A percentile compares a stretch with the other conserved stretches of the same genome.
Conservation (phyloP, 495 filamentous ascomycete genomes). For the Neurospora sublineolata region DNA sequence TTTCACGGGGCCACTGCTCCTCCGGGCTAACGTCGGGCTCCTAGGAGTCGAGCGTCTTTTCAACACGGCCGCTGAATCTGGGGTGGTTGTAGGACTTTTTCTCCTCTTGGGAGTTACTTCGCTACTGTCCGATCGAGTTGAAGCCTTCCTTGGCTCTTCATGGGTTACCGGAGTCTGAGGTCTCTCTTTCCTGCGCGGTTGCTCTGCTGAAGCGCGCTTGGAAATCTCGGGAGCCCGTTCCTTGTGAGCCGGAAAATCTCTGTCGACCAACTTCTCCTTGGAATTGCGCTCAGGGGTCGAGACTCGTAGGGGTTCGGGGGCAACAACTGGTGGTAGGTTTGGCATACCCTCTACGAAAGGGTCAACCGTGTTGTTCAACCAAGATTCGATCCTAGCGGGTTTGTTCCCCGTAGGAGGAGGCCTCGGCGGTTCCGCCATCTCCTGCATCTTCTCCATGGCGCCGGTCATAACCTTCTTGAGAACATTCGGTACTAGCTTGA, state of each 20-base stretch:
- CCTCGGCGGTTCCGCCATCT: constrained; percentile 39
- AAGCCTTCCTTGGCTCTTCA: constrained; percentile 4
- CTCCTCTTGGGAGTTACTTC: constrained; percentile 20
- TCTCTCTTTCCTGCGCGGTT: neutral
- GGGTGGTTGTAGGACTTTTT: constrained; percentile 18
- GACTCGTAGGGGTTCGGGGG: constrained; percentile 3
- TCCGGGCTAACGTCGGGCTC: constrained; percentile 29
- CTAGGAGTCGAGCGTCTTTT: constrained; percentile 39
- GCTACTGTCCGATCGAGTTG: constrained; percentile 12
- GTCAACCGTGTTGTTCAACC: constrained; percentile 62
- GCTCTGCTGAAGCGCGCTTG: neutral
- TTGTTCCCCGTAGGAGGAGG: constrained; percentile 28
- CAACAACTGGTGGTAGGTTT: constrained; percentile 10
- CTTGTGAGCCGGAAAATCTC: neutral
- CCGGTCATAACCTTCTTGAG: constrained; percentile 44
- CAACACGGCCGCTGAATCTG: constrained; percentile 16
- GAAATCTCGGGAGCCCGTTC: neutral
- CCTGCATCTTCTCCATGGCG: constrained; percentile 43
- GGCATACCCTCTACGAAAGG: constrained; percentile 51
- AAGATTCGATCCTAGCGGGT: constrained; percentile 58
- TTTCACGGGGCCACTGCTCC: constrained; percentile 16
- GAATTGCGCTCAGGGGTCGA: neutral
- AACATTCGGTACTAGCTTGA: constrained; percentile 42
- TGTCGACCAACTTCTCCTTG: neutral
- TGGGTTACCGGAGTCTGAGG: neutral